Evolutionary conservation across 345 rosid genomes (phyloP), one percentile per base, ranked within the genome.

Genomic region (Luvunga scandens): DNA sequence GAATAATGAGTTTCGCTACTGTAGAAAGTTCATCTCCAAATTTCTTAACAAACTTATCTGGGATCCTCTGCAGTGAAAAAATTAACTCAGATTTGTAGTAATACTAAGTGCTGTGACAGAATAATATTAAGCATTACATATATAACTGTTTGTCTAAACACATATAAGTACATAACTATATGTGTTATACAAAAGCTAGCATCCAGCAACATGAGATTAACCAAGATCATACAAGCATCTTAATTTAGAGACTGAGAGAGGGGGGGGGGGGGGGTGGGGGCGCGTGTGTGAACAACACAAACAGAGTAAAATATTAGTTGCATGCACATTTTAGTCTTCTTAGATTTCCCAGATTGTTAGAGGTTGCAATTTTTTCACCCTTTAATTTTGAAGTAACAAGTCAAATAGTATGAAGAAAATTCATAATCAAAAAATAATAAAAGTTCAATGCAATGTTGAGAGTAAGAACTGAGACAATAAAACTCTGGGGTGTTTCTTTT

Each of bases 11-110:
- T 22, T 66, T 81, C 31, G 69, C 86, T 53, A 77, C 8, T 4
- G 81, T 63, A 66, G 86, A 72, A 24, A 84, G 85, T 60, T 84
- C 86, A 68, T 79, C 71, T 38, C 90, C 87, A 75, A 76, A 84
- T 70, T 72, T 82, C 83, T 72, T 77, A 68, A 80, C 77, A 68
- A 85, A 87, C 72, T 78, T 75, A n/a, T 38, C 30, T 2, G 90
- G 88, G 56, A 85, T 76, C 77, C 48, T 82, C 90, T 83, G 88
- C 75, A 34, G 24, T 24, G 59, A 27, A 66, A 63, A 61, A 74
- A 66, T 25, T 42, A 82, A 69, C 39, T 75, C 65, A 56, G 34
- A 50, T 0, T 56, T 24, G 3, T 22, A 27, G 27, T 50, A 16
- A 27, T 25, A 21, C 2, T 28, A 7, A 16, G 25, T 3, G 50